A percentile compares a stretch with the other conserved stretches of the same genome.
Conservation (phyloP, 2,329 filamentous ascomycete genomes). For the Acarospora socialis region DNA sequence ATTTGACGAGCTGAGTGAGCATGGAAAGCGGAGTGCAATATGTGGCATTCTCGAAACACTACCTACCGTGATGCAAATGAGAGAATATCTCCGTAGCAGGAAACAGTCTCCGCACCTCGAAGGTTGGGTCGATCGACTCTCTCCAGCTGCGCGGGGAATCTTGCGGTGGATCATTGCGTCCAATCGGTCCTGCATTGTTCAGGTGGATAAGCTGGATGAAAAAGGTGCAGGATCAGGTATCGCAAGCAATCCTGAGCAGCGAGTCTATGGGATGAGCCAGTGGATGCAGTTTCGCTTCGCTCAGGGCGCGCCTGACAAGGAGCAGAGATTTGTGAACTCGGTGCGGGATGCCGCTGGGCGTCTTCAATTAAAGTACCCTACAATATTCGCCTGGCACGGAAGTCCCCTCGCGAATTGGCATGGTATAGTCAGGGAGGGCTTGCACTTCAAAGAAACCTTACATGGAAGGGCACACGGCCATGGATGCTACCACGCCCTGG, state of each 20-base stretch:
- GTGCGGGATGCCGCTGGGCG: conserved; percentile 34
- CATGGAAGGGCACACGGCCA: conserved; percentile 62
- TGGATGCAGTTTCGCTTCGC: conserved; percentile 78
- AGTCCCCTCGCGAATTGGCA: conserved; percentile 72
- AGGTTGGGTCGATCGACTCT: conserved; percentile 45
- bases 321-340: conserved; percentile 55
- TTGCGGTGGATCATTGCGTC: conserved; percentile 83
- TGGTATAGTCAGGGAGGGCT: conserved; percentile 67
- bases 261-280: conserved; percentile 46
- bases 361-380: conserved; percentile 40
- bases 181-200: conserved; percentile 72
- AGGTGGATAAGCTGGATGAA: conserved; percentile 41
- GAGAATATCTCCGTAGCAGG: conserved; percentile 29
- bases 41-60: conserved; percentile 25
- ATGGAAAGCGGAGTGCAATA: conserved; percentile 21
- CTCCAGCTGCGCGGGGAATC: conserved; percentile 50
- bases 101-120: conserved; percentile 29
- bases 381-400: conserved; percentile 78
- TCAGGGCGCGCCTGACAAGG: conserved; percentile 79
- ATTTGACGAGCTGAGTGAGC: conserved; percentile 25
- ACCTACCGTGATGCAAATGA: conserved; percentile 27
- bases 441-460: conserved; percentile 50
- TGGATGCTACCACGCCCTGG: conserved; percentile 64
- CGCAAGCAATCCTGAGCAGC: conserved; percentile 26
- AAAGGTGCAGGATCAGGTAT: conserved; percentile 8